Evolutionary conservation across 306 rosid genomes (phyloP).

Genomic region (Trifolium subterraneum): DNA sequence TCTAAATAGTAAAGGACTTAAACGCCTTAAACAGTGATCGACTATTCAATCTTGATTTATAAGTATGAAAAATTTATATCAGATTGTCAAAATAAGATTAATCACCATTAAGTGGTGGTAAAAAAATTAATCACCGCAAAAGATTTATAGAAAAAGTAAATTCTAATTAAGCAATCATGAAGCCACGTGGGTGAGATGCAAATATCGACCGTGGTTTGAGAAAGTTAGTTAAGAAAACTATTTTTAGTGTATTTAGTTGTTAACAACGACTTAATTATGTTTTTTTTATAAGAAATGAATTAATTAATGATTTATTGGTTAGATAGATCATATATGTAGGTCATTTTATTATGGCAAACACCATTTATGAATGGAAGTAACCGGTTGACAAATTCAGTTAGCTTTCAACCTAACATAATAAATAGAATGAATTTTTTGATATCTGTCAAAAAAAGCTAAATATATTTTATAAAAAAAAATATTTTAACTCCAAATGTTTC

Average conservation of each 20-base stretch:
- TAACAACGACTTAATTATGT: background rate
- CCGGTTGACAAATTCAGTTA: slow-evolving; percentile 57
- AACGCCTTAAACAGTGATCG: too few species aligned
- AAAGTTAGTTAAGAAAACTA: slow-evolving; percentile 30
- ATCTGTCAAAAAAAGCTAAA: slow-evolving; percentile 40
- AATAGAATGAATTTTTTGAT: slow-evolving; percentile 53
- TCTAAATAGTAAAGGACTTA: too few species aligned
- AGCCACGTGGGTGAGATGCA: slow-evolving; percentile 22
- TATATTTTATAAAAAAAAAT: too few species aligned
- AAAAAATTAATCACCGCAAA: too few species aligned
- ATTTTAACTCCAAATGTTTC: slow-evolving; percentile 44
- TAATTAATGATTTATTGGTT: slow-evolving; percentile 24
- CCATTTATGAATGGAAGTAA: slow-evolving; percentile 64
- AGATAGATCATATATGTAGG: slow-evolving; percentile 42
- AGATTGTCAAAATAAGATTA: too few species aligned
- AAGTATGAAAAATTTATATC: too few species aligned
- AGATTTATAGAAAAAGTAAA: too few species aligned
- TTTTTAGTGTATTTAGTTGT: slow-evolving; percentile 14
- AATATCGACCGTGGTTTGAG: background rate
- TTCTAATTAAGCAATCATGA: background rate
- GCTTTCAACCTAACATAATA: slow-evolving; percentile 68
- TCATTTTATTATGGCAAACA: slow-evolving; percentile 46
- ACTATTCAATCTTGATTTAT: too few species aligned
- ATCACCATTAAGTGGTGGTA: too few species aligned
- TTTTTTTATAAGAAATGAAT: slow-evolving; percentile 5